These are phyloP conservation scores for Dendryphion nanum DNA, from an alignment of 2,329 filamentous ascomycete genomes.

Conservation along the genomic window DNA sequence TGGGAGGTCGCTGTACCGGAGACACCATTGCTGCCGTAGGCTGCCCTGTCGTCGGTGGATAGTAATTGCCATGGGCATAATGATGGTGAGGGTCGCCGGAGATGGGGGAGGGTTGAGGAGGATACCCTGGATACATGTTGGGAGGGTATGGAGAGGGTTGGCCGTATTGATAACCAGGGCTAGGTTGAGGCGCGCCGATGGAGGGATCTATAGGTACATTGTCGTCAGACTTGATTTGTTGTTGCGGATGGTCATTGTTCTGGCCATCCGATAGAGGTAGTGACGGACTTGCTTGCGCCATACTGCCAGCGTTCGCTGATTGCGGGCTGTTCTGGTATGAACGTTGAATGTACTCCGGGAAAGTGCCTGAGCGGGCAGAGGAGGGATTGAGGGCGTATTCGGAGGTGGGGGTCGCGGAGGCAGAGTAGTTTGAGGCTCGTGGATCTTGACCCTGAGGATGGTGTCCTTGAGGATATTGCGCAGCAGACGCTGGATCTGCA, in stretches of 20 bases:
- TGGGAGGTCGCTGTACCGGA: constrained; percentile 60
- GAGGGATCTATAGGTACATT: constrained; percentile 99
- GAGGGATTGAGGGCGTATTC: constrained; percentile 81
- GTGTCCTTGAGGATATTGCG: constrained; percentile 69
- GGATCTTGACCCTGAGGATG: constrained; percentile 77
- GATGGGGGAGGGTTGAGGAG: constrained; percentile 65
- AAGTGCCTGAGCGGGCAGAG: constrained; percentile 76
- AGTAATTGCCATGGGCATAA: constrained; percentile 45
- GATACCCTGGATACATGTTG: constrained; percentile 63
- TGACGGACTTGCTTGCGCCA: constrained; percentile 99
- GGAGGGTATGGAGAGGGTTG: constrained; percentile 86
- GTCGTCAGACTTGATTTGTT: constrained; percentile 84
- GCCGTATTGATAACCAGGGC: constrained; percentile 80
- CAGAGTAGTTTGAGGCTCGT: constrained; percentile 69
- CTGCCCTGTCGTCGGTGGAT: constrained; percentile 59
- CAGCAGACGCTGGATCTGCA: constrained; percentile 92
- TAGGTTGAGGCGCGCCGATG: constrained; percentile 87
- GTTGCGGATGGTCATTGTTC: constrained; percentile 66
- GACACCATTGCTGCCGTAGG: constrained; percentile 57
- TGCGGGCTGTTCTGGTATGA: constrained; percentile 74
- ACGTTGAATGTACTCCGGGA: constrained; percentile 83
- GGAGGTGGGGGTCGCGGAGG: constrained; percentile 80
- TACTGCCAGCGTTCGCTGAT: constrained; percentile 77
- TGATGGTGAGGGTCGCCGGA: constrained; percentile 63
- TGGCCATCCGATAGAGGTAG: constrained; percentile 79